Conservation (phyloP, 306 rosid genomes). For the Prunus armeniaca region DNA sequence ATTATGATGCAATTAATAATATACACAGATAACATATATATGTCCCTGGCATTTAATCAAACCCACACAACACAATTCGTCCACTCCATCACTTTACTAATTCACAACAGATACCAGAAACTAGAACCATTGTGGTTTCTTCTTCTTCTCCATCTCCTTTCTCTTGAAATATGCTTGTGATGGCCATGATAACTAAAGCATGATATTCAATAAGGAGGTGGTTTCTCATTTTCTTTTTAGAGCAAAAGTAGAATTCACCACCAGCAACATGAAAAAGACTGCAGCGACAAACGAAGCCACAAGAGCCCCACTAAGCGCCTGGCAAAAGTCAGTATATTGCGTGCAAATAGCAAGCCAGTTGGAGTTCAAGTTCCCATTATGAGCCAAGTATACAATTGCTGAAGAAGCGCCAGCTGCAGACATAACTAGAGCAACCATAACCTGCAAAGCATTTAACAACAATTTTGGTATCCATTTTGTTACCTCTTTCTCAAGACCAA, state of each 20-base stretch:
- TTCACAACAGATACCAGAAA: no score
- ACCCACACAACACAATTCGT: no score
- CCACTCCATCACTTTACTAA: no score
- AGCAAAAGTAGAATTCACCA: conserved; percentile 47
- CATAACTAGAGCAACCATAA: conserved; percentile 35
- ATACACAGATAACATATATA: neutral
- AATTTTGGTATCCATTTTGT: neutral
- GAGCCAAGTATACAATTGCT: conserved; percentile 51
- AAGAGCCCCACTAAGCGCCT: conserved; percentile 39
- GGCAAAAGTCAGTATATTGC: conserved; percentile 45
- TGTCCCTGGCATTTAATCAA: neutral
- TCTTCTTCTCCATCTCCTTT: neutral
- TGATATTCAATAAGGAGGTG: no score
- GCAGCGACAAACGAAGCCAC: conserved; percentile 42
- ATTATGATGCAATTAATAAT: neutral
- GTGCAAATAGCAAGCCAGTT: conserved; percentile 59
- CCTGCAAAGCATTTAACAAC: conserved; percentile 20
- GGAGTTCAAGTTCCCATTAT: conserved; percentile 61
- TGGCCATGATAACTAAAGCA: no score
- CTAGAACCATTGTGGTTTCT: neutral
- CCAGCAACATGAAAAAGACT: conserved; percentile 27
- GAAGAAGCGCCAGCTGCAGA: conserved; percentile 53
- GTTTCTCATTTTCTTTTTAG: conserved; percentile 26
- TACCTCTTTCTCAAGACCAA: neutral
- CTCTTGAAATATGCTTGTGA: neutral